Base-by-base conservation (phyloP, 2,329 filamentous ascomycete species). In the Neurospora crassa region DNA sequence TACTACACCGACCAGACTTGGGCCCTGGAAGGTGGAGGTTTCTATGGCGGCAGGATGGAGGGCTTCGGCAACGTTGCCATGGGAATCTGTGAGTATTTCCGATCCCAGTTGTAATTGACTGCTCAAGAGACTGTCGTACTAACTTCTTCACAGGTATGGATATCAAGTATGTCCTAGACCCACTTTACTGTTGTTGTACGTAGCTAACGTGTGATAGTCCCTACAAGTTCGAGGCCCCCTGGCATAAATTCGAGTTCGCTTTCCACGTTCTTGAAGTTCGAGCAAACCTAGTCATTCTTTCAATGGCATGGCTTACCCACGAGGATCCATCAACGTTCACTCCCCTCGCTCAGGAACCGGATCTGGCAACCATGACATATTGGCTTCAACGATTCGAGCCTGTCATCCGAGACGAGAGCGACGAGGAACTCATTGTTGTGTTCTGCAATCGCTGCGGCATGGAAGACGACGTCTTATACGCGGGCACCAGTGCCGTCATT, bases 281-380 rank as follows among this genome's bases (percentile, higher is more conserved):
- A 0, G 85, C 89, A 0, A 87, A 88, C 14, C 74, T 94, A 0
- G 88, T 92, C 1, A 86, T 93, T 41, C 76, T 91, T 2, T 85
- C 83, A 40, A 91, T 90, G 88, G 89, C 89, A 0, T 91, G 89
- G 89, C 79, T 90, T 29, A 90, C 88, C 69, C 82, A 74, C 74
- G 86, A 79, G 77, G 84, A 79, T 80, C 83, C 76, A 70, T 83
- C 74, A 72, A 76, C 71, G 70, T 84, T 78, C 78, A 85, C 74
- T 76, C 82, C 69, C 68, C 78, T 69, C 73, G 83, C 82, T 0
- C 74, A 79, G 3, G 81, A 83, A 69, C 87, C 89, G 1, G 89
- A 91, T 75, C 82, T 89, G 78, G 86, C 89, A 45, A 91, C 89
- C 0, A 78, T 91, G 43, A 84, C 85, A 5, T 91, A 92, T 77